A percentile compares a stretch with the other conserved stretches of the same genome.
Evolutionary conservation across 225 moss, liverwort and hornwort species (phyloP).

Genomic region (Bryoerythrophyllum caledonicum): DNA sequence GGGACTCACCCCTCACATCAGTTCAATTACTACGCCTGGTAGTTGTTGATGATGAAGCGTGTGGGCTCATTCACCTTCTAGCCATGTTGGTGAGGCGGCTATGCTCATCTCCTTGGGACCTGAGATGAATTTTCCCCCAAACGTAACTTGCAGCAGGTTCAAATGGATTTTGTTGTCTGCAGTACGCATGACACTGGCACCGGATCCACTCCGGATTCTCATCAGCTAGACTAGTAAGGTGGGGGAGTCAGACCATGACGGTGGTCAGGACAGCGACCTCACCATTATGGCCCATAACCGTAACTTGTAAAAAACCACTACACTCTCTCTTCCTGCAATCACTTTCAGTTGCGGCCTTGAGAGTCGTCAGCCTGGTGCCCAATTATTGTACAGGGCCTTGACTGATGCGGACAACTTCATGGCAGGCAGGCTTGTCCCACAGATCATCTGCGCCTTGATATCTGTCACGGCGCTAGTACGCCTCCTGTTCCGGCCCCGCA

Average conservation of each 20-base stretch:
- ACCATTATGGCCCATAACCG: conserved; percentile 31
- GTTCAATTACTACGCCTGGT: conserved; percentile 26
- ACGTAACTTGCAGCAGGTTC: conserved; percentile 36
- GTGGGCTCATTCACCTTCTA: conserved; percentile 22
- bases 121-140: neutral
- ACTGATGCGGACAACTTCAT: conserved; percentile 50
- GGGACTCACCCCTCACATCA: conserved; percentile 26
- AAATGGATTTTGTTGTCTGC: conserved; percentile 7
- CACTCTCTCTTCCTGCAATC: neutral
- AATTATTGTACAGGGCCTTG: conserved; percentile 43
- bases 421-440: conserved; percentile 20
- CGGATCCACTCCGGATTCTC: conserved; percentile 42
- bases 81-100: conserved; percentile 28
- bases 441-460: conserved; percentile 24
- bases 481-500: conserved; percentile 32
- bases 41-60: conserved; percentile 35
- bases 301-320: conserved; percentile 21
- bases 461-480: conserved; percentile 26
- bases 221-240: no score
- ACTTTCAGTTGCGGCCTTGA: conserved; percentile 26
- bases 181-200: conserved; percentile 38
- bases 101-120: neutral
- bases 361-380: conserved; percentile 24
- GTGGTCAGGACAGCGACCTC: conserved; percentile 45
- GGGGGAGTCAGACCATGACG: conserved; percentile 31